Evolutionary conservation across 2,329 filamentous ascomycete genomes (phyloP), one percentile per base, ranked within the genome.

Genomic region (Fusarium goolgardi): DNA sequence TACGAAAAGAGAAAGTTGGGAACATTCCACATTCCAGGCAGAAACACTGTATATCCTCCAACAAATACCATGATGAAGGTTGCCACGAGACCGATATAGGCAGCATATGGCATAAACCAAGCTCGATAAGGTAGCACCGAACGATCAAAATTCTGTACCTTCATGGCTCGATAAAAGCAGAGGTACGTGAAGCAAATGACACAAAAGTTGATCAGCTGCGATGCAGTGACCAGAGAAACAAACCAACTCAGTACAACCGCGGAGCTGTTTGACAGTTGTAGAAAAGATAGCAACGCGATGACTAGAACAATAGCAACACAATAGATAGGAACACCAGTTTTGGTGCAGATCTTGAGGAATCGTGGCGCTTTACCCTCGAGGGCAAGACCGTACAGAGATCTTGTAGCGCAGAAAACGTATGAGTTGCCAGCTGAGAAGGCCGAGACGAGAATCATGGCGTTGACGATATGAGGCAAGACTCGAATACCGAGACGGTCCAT

Each of bases 21-120:
- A 0, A 91, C 75, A 61, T 87, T 84, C 92, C 91, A 95, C 6
- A 84, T 83, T 1, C 85, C 81, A 0, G 90, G 88, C 45, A 94
- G 76, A 72, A 95, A 96, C 2, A 94, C 90, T 0, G 89, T 85
- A 66, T 94, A 95, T 0, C 92, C 92, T 11, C 90, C 88, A 2
- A 94, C 88, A 70, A 94, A 88, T 0, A 89, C 86, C 89, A 95
- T 94, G 66, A 91, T 77, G 49, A 86, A 85, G 2, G 88, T 91
- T 27, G 85, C 87, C 0, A 81, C 75, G 8, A 93, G 78, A 0
- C 87, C 89, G 49, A 89, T 88, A 74, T 86, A 94, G 1, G 91
- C 91, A 0, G 87, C 84, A 71, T 89, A 94, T 4, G 92, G 92
- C 80, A 94, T 91, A 43, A 86, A 83, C 65, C 83, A 84, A 1